Percentiles rank a stretch among this genome's conserved stretches.
Conservation (phyloP, 495 filamentous ascomycete genomes). For the Achaetomiella virescens region DNA sequence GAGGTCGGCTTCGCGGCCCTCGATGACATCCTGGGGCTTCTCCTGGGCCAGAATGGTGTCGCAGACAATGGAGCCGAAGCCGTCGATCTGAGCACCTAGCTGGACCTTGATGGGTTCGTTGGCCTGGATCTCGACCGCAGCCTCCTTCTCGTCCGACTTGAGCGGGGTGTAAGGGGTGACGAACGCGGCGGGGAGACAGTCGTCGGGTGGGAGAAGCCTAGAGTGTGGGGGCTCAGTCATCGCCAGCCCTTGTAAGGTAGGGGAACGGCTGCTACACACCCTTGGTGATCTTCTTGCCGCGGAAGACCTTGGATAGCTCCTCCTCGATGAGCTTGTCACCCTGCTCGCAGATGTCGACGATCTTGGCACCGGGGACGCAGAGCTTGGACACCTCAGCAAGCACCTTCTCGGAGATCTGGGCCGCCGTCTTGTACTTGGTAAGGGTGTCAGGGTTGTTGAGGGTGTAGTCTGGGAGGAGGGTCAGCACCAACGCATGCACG, state of each 20-base stretch:
- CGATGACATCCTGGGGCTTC: constrained; percentile 50
- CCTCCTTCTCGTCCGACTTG: constrained; percentile 76
- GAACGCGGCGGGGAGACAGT: constrained; percentile 93
- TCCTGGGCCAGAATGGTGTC: constrained; percentile 72
- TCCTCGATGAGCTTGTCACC: constrained; percentile 93
- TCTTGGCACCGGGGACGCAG: constrained; percentile 81
- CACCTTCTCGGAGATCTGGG: constrained; percentile 88
- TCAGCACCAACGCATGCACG: constrained; percentile 9
- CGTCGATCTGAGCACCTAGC: constrained; percentile 95
- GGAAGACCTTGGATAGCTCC: constrained; percentile 91
- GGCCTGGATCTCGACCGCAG: constrained; percentile 66
- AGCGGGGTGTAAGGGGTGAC: constrained; percentile 96
- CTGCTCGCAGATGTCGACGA: constrained; percentile 86
- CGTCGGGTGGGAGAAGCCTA: constrained; percentile 86
- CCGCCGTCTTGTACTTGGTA: constrained; percentile 97
- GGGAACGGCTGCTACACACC: constrained; percentile 44
- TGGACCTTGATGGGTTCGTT: constrained; percentile 92
- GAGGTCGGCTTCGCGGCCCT: constrained; percentile 75
- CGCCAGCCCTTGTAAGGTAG: neutral
- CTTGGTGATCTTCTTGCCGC: constrained; percentile 93
- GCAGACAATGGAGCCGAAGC: constrained; percentile 93
- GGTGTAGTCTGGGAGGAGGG: constrained; percentile 65
- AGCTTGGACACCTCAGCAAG: constrained; percentile 77
- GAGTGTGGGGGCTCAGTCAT: neutral
- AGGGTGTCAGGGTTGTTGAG: constrained; percentile 94